Evolutionary conservation across 768 basidiomycete species (phyloP).

Genomic region (Leccinum subgranulosum): DNA sequence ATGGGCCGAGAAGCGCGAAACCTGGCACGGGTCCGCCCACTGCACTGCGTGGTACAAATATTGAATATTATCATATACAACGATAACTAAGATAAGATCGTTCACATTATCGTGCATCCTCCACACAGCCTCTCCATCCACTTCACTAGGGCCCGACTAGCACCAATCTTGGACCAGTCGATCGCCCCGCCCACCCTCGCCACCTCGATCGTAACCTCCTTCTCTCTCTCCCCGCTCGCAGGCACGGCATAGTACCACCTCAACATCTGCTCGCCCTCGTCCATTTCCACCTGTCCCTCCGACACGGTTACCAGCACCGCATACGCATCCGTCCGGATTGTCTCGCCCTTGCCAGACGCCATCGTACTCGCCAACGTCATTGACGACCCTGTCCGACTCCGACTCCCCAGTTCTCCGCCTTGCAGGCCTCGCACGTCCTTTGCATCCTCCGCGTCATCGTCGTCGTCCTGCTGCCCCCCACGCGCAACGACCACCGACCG

Average conservation of each 20-base stretch:
- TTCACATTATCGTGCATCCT: conserved; percentile 27
- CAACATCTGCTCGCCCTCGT: conserved; percentile 48
- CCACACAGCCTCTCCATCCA: conserved; percentile 12
- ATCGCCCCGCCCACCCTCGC: conserved; percentile 42
- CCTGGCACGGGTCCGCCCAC: too few species aligned
- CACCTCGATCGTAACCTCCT: conserved; percentile 40
- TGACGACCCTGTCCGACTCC: conserved; percentile 14
- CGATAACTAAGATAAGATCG: not conserved
- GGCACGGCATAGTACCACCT: conserved; percentile 48
- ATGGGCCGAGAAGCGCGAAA: too few species aligned
- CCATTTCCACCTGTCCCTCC: conserved; percentile 45
- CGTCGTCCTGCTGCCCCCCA: not conserved
- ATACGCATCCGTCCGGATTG: conserved; percentile 27
- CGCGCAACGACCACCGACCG: conserved; percentile 7
- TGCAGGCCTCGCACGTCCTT: not conserved
- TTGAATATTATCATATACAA: too few species aligned
- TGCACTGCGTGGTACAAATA: too few species aligned
- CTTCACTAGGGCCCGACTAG: not conserved
- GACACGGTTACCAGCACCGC: conserved; percentile 43
- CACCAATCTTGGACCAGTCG: conserved; percentile 11
- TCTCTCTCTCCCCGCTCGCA: conserved; percentile 16
- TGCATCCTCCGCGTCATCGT: not conserved
- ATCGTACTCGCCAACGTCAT: conserved; percentile 7
- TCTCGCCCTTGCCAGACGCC: not conserved
- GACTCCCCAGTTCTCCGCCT: not conserved